Percentiles rank a stretch among this genome's conserved stretches.
Evolutionary conservation across 2,329 filamentous ascomycete species (phyloP).

Genomic region (Herpotrichia juniperi): DNA sequence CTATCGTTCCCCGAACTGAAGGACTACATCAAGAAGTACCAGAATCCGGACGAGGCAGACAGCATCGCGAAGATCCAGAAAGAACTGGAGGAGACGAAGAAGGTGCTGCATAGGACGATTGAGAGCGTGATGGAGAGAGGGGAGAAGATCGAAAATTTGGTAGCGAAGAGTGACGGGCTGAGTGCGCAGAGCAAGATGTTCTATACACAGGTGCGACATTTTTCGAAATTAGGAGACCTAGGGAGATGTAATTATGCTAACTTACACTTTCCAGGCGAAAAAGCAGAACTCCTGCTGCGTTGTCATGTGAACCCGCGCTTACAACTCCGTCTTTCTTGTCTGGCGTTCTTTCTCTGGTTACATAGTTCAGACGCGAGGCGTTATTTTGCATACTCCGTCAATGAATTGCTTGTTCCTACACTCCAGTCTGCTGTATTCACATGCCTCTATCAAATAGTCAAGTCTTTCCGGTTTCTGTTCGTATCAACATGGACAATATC

Average conservation of each 20-base stretch:
- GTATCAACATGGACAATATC: too few species aligned
- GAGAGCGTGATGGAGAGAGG: constrained; percentile 86
- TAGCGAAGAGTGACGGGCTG: constrained; percentile 89
- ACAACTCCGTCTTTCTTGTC: background rate
- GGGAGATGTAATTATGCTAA: too few species aligned
- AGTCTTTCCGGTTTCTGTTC: too few species aligned
- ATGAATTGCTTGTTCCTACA: background rate
- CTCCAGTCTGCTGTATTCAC: background rate
- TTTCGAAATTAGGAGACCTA: background rate
- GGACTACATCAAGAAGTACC: constrained; percentile 79
- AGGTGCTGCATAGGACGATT: constrained; percentile 95
- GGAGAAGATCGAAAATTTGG: constrained; percentile 94
- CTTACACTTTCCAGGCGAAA: constrained; percentile 53
- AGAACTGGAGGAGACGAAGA: constrained; percentile 97
- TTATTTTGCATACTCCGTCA: background rate
- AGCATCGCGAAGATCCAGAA: constrained; percentile 95
- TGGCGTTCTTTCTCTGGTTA: background rate
- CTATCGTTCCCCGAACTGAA: constrained; percentile 75
- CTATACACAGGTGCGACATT: constrained; percentile 71
- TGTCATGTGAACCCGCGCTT: constrained; percentile 53
- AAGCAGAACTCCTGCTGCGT: constrained; percentile 67
- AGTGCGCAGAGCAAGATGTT: constrained; percentile 97
- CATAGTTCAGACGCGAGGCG: too few species aligned
- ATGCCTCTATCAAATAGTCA: too few species aligned
- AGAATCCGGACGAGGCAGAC: constrained; percentile 87